Evolutionary conservation across 108 stramenopile species (phyloP), one percentile per base, ranked within the genome.

Genomic region (Nitzschia inconspicua): DNA sequence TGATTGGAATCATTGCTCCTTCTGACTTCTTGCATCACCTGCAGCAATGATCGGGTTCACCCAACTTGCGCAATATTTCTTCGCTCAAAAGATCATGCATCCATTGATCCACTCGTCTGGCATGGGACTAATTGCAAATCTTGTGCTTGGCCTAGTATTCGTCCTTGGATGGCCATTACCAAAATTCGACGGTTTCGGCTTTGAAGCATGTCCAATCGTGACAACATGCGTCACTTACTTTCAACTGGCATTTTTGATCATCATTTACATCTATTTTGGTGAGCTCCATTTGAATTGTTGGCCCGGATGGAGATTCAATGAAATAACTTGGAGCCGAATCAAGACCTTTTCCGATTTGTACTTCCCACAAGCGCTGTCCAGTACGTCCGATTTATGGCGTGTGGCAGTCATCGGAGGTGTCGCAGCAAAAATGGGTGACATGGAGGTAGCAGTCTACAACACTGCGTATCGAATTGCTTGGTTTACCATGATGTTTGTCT

Each of bases 381-480:
- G 47, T 9, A 71, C 85, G n/a, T 83, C 81, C 41, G 89, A 91
- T 50, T 91, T 80, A 63, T 91, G 85, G 85, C 65, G 89, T 22
- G 76, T 86, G 44, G 82, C 69, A 16, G 79, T 85, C 4, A 75
- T 91, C 37, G 86, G 86, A 22, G 56, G 37, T 2, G 49, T 87
- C 4, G 89, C 89, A 31, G 80, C 83, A 7, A 62, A 65, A 16
- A 23, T 91, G 35, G 85, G 85, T 23, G 78, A 88, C 54, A 54
- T 30, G 32, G 79, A 84, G 54, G 75, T 88, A 14, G 90, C 79
- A 6, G 75, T 91, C 25, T 91, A 88, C 72, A 91, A 91, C 63
- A 80, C 90, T 5, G 80, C 82, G 3, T 91, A 91, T 62, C 79
- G 60, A 13, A 82, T 91, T 54, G 71, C 88, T 53, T 91, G 90